Base-by-base conservation (phyloP, 768 basidiomycete genomes). In the Leucosporidium creatinivorum region DNA sequence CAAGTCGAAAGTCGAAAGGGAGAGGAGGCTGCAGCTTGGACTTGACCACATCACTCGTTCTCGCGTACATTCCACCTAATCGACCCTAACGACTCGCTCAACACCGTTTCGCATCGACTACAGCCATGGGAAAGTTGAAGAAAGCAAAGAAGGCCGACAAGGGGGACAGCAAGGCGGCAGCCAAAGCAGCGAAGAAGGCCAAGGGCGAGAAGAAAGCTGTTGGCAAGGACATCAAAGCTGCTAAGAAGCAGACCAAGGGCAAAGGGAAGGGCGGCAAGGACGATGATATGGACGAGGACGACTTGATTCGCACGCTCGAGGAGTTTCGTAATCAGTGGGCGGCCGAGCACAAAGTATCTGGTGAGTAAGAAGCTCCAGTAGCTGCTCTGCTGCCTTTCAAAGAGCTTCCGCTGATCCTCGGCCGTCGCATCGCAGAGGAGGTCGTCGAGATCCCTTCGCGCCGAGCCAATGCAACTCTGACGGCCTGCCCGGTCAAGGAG, bases 271-370 rank as follows among this genome's bases (percentile, higher is more conserved):
- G 64, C 23, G 75, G 76, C 61, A 68, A 74, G 18, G 73, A 86
- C 44, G 82, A 81, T 8, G 85, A 85, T 50, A 83, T 84, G 33
- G 86, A 87, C 19, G 80, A 80, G 48, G 77, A 79, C 69, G 89
- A 93, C 81, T 81, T 94, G 8, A 89, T 94, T 74, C 84, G 82
- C 4, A 91, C 93, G 66, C 82, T 93, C 39, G 91, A 89, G 74
- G 84, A 85, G 76, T 76, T 76, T 58, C 62, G 75, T 75, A 82
- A 84, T 76, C 88, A 92, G 77, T 91, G 89, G 89, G 89, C 92
- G 74, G 83, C 83, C 39, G 73, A 72, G 83, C 86, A 18, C 51
- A 73, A 73, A n/a, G 64, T 70, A 19, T 69, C 70, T 19, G 67
- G 66, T 66, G 28, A 31, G 64, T 60, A 31, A 23, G 1, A 18